Evolutionary conservation across 1,284 basidiomycete species (phyloP).

Genomic region (Wallemia hederae): DNA sequence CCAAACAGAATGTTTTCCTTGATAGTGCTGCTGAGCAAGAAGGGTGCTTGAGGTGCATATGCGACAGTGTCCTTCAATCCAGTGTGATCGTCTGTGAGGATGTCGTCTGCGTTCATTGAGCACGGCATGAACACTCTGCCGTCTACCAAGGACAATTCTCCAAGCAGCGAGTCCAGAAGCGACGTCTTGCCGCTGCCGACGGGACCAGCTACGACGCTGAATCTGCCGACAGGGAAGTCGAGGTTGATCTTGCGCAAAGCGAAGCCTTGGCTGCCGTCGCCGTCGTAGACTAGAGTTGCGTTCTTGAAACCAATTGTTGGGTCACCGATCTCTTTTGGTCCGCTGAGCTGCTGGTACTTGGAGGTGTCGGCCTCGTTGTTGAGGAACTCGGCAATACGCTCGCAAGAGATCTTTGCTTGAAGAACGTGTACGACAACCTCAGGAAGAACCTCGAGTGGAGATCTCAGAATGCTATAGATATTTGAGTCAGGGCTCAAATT

Average conservation of each 20-base stretch:
- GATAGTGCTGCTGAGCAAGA: slow-evolving; percentile 36
- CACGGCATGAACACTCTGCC: slow-evolving; percentile 25
- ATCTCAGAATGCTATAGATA: slow-evolving; percentile 19
- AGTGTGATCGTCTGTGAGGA: slow-evolving; percentile 15
- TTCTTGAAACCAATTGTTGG: slow-evolving; percentile 22
- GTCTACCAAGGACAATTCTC: slow-evolving; percentile 21
- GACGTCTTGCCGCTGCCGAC: slow-evolving; percentile 21
- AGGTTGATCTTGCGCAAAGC: slow-evolving; percentile 24
- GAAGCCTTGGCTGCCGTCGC: slow-evolving; percentile 14
- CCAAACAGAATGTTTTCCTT: slow-evolving; percentile 57
- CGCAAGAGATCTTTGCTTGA: slow-evolving; percentile 18
- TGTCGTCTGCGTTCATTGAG: slow-evolving; percentile 16
- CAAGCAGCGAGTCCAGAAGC: slow-evolving; percentile 27
- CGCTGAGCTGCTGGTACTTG: slow-evolving; percentile 23
- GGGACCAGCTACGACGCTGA: slow-evolving; percentile 18
- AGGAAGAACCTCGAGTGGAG: slow-evolving; percentile 11
- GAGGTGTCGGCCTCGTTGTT: slow-evolving; percentile 22
- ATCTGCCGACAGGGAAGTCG: slow-evolving; percentile 24
- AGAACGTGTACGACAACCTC: slow-evolving; percentile 17
- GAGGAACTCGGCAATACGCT: slow-evolving; percentile 19
- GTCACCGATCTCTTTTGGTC: slow-evolving; percentile 12
- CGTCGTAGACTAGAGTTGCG: slow-evolving; percentile 17
- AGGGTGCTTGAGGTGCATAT: slow-evolving; percentile 24
- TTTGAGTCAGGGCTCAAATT: too few species aligned
- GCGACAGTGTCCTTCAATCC: slow-evolving; percentile 22